These are phyloP conservation scores for Usnea hakonensis DNA, from an alignment of 495 filamentous ascomycete species.

Conservation along the genomic window DNA sequence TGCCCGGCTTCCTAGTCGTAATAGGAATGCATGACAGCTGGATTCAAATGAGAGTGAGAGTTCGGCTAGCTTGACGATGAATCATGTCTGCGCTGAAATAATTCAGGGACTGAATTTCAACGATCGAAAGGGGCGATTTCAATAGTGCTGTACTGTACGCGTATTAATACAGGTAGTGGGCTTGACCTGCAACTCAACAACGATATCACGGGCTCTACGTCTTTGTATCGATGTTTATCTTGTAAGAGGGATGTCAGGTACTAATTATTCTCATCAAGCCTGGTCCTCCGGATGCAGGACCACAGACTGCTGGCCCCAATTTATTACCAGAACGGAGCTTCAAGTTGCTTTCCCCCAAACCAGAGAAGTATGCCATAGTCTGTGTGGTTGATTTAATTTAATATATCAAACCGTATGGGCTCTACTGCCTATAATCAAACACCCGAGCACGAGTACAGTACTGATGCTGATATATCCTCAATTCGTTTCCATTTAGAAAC, in stretches of 20 bases:
- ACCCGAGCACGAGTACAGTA: background rate
- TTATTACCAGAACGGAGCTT: background rate
- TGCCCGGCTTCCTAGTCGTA: background rate
- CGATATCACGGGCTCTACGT: background rate
- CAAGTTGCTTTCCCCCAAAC: background rate
- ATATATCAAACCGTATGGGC: too few relatives aligned
- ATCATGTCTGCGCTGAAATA: background rate
- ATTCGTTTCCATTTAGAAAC: background rate
- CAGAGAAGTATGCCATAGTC: too few relatives aligned
- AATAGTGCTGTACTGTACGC: background rate
- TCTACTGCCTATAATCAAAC: background rate
- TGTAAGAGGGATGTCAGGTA: background rate
- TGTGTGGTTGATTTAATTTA: too few relatives aligned
- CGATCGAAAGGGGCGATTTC: background rate
- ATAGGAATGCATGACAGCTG: background rate
- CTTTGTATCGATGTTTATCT: background rate
- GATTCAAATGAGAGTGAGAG: background rate
- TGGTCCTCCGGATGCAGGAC: background rate
- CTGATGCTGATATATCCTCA: background rate
- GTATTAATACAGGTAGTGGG: background rate
- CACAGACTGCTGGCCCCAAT: background rate
- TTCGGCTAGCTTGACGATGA: background rate
- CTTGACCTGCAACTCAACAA: background rate
- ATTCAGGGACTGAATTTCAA: background rate
- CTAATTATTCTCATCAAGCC: background rate